Evolutionary conservation across 805 yeast species (phyloP).

Genomic region (Metschnikowia vanudenii): DNA sequence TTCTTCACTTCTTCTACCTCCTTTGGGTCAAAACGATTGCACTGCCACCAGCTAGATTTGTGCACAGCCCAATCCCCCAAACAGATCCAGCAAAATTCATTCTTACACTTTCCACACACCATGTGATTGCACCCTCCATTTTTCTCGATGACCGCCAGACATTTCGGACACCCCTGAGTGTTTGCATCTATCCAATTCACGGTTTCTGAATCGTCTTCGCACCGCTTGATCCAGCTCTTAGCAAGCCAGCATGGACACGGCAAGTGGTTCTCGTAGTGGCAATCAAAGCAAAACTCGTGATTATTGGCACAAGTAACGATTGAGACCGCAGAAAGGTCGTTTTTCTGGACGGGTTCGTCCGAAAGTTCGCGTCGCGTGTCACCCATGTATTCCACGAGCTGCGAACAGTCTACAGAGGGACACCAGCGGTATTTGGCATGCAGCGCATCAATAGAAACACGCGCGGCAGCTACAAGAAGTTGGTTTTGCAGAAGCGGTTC

Average conservation of each 20-base stretch:
- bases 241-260: constrained; percentile 81
- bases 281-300: constrained; percentile 76
- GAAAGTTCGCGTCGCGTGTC: constrained; percentile 10
- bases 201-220: constrained; percentile 85
- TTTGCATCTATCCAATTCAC: constrained; percentile 81
- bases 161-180: constrained; percentile 84
- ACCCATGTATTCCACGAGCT: constrained; percentile 44
- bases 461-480: constrained; percentile 16
- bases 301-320: constrained; percentile 64
- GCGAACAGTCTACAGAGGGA: constrained; percentile 78
- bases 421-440: constrained; percentile 65
- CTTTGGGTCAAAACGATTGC: constrained; percentile 50
- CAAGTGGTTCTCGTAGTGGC: constrained; percentile 72
- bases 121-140: constrained; percentile 98
- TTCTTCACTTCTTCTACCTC: constrained; percentile 40
- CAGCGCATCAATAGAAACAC: constrained; percentile 12
- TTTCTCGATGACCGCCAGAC: constrained; percentile 78
- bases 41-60: constrained; percentile 60
- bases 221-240: constrained; percentile 70
- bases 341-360: constrained; percentile 13
- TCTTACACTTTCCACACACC: constrained; percentile 74
- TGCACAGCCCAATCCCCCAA: constrained; percentile 72
- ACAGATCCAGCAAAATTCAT: constrained; percentile 95
- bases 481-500: constrained; percentile 13
- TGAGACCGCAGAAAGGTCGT: constrained; percentile 44